A percentile compares a stretch with the other conserved stretches of the same genome.
phyloP scores from a whole-genome alignment of 192 early-diverging fungal species.

The Radiomyces spectabilis region DNA sequence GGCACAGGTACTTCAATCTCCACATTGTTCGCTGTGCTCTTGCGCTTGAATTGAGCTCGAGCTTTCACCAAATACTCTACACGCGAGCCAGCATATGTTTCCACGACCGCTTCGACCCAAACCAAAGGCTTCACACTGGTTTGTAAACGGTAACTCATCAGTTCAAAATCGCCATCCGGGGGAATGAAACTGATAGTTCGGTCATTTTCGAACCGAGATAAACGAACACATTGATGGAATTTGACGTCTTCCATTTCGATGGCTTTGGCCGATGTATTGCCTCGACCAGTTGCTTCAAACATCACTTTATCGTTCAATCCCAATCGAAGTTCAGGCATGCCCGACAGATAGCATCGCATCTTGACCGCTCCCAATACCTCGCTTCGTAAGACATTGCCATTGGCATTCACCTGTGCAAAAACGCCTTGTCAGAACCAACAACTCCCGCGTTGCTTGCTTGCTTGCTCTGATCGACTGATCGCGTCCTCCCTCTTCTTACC shows the following conservation, averaged over 20 bases:
- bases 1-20: constrained; percentile 98
- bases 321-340: constrained; percentile 97
- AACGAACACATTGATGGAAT: constrained; percentile 97
- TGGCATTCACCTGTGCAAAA: constrained; percentile 30
- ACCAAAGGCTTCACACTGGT: constrained; percentile 79
- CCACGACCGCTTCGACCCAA: constrained; percentile 76
- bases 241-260: constrained; percentile 97
- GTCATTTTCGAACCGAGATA: constrained; percentile 88
- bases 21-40: constrained; percentile 96
- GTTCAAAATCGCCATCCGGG: constrained; percentile 92
- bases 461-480: too few relatives aligned
- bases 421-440: not conserved
- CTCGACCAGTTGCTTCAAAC: constrained; percentile 48
- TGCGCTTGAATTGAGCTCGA: constrained; percentile 94
- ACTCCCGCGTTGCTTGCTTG: not conserved
- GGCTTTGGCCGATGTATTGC: constrained; percentile 36
- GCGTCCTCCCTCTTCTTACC: too few relatives aligned
- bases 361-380: constrained; percentile 88
- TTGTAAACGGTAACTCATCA: constrained; percentile 82
- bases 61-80: constrained; percentile 98
- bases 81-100: constrained; percentile 84
- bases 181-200: constrained; percentile 96
- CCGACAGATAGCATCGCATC: constrained; percentile 93
- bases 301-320: constrained; percentile 94
- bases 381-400: constrained; percentile 79